A percentile compares a stretch with the other conserved stretches of the same genome.
These are phyloP conservation scores for Cordyceps farinosa DNA, from an alignment of 2,329 filamentous ascomycete species.

Conservation along the genomic window DNA sequence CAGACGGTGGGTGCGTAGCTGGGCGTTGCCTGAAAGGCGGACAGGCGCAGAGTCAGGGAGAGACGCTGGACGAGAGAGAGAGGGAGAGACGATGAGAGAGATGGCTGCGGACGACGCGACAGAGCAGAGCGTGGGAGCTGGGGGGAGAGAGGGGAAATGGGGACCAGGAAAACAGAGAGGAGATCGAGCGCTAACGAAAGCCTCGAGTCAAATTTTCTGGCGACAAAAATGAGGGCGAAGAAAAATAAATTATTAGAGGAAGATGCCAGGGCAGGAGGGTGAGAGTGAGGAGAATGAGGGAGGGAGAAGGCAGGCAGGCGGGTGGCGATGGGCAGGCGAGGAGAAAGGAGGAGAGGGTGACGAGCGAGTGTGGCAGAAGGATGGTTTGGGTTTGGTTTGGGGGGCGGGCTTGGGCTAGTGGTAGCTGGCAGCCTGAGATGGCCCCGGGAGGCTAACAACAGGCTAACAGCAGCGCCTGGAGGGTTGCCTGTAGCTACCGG, in stretches of 20 bases:
- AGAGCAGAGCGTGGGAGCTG: not conserved
- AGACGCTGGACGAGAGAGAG: not conserved
- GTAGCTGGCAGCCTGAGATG: not conserved
- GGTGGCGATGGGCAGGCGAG: slow-evolving; percentile 15
- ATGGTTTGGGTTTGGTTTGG: slow-evolving; percentile 5
- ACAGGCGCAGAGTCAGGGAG: slow-evolving; percentile 3
- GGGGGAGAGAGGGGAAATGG: slow-evolving; percentile 8
- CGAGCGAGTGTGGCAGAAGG: not conserved
- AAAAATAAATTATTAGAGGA: slow-evolving; percentile 22
- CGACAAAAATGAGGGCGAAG: slow-evolving; percentile 20
- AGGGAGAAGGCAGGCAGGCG: slow-evolving; percentile 12
- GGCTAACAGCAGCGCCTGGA: not conserved
- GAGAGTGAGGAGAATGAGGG: slow-evolving; percentile 20
- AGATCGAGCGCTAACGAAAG: slow-evolving; percentile 49
- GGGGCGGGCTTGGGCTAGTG: not conserved
- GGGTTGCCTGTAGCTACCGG: not conserved
- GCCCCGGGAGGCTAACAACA: not conserved
- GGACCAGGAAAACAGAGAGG: slow-evolving; percentile 18
- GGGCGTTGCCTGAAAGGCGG: slow-evolving; percentile 19
- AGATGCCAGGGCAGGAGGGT: slow-evolving; percentile 17
- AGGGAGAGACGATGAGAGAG: not conserved
- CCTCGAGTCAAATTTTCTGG: slow-evolving; percentile 34
- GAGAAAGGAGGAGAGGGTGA: not conserved
- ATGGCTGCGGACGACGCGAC: slow-evolving; percentile 1
- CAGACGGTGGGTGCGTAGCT: slow-evolving; percentile 13